phyloP scores from a whole-genome alignment of 1,284 basidiomycete genomes.

The Marasmius tenuissimus region DNA sequence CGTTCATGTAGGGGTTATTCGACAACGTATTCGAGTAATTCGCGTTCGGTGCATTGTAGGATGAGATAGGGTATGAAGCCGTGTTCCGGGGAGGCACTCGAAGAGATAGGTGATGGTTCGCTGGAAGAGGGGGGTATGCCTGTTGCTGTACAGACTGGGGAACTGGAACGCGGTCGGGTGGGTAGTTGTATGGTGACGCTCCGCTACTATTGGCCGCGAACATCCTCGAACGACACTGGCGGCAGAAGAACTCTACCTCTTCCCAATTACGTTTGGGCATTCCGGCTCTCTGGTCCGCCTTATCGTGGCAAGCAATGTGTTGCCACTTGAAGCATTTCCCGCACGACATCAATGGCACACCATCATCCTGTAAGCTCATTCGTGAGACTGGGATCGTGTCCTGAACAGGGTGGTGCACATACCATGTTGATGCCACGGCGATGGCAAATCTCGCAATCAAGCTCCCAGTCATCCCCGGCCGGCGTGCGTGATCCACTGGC shows the following conservation, averaged over 20 bases:
- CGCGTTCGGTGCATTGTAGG: neutral
- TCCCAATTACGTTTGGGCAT: slow-evolving; percentile 71
- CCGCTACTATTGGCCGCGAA: neutral
- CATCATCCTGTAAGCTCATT: slow-evolving; percentile 59
- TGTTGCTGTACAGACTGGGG: neutral
- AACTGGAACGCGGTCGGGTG: slow-evolving; percentile 14
- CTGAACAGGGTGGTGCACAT: neutral
- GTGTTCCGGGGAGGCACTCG: neutral
- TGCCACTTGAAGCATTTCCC: slow-evolving; percentile 82
- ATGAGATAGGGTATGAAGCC: neutral
- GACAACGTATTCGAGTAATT: neutral
- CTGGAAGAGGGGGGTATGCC: neutral
- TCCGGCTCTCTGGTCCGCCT: slow-evolving; percentile 55
- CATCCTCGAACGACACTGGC: slow-evolving; percentile 37
- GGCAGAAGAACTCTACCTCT: slow-evolving; percentile 63
- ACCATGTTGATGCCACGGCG: slow-evolving; percentile 71
- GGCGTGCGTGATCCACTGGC: slow-evolving; percentile 46
- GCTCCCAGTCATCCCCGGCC: slow-evolving; percentile 69
- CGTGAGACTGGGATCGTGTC: slow-evolving; percentile 9
- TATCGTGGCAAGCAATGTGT: slow-evolving; percentile 77
- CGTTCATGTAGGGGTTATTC: neutral
- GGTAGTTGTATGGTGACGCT: slow-evolving; percentile 18
- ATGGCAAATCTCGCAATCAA: slow-evolving; percentile 83
- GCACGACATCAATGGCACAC: slow-evolving; percentile 75
- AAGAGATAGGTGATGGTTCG: neutral